These are phyloP conservation scores for Nannochloropsis granulata DNA, from an alignment of 108 stramenopile species.

Conservation along the genomic window DNA sequence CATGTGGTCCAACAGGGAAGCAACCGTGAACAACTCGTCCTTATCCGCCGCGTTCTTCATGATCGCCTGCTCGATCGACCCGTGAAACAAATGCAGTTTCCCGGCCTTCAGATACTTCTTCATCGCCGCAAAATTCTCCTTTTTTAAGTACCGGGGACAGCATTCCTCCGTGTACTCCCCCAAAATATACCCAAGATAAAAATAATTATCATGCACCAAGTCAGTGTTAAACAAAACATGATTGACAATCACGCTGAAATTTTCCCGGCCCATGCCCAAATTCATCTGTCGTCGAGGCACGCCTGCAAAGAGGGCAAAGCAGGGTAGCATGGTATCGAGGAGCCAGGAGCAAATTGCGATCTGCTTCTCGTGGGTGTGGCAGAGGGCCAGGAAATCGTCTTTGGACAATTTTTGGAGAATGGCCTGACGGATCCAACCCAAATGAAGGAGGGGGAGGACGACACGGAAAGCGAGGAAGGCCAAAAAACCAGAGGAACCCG, in stretches of 20 bases:
- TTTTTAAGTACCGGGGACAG: constrained; percentile 30
- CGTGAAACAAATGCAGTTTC: constrained; percentile 25
- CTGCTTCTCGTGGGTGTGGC: not conserved
- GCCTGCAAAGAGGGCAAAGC: constrained; percentile 16
- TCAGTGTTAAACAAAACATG: constrained; percentile 22
- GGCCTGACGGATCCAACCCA: constrained; percentile 9
- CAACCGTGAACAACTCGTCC: constrained; percentile 26
- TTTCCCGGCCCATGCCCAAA: constrained; percentile 13
- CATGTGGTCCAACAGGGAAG: constrained; percentile 32
- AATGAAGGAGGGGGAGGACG: constrained; percentile 9
- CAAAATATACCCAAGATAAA: constrained; percentile 32
- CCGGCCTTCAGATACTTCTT: constrained; percentile 11
- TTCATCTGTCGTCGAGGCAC: constrained; percentile 27
- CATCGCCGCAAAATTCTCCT: constrained; percentile 21
- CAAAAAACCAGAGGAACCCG: constrained; percentile 20
- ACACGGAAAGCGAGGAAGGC: constrained; percentile 4
- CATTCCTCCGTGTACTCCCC: constrained; percentile 27
- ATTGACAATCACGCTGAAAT: constrained; percentile 5
- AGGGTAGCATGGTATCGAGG: constrained; percentile 11
- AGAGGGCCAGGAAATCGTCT: not conserved
- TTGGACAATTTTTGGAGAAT: not conserved
- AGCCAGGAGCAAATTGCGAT: not conserved
- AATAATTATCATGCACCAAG: constrained; percentile 33
- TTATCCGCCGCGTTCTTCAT: not conserved
- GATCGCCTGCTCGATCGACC: constrained; percentile 9